phyloP scores from a whole-genome alignment of 495 filamentous ascomycete species.

The Penicillium silybi region DNA sequence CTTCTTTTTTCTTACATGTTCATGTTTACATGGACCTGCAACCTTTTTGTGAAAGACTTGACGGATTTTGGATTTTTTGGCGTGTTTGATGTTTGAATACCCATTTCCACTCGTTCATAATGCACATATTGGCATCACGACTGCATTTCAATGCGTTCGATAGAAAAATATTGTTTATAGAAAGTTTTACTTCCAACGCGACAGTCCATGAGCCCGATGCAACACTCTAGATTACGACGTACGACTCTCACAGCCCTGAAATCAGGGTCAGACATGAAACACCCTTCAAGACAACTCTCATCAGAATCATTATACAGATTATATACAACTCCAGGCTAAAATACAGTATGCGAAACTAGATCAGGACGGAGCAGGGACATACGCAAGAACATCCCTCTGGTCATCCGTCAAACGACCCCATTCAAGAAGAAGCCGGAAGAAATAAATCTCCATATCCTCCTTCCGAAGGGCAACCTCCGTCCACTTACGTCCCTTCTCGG shows the following conservation, averaged over 20 bases:
- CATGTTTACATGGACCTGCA: neutral
- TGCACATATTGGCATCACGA: slow-evolving; percentile 1
- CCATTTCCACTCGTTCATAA: slow-evolving; percentile 5
- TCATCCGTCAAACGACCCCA: slow-evolving; percentile 67
- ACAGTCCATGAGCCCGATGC: neutral
- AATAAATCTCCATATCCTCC: slow-evolving; percentile 81
- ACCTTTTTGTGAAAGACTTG: neutral
- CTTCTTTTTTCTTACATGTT: neutral
- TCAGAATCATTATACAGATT: neutral
- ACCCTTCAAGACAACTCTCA: neutral
- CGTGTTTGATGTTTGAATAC: slow-evolving; percentile 6
- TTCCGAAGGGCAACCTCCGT: slow-evolving; percentile 59
- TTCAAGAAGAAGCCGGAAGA: slow-evolving; percentile 74
- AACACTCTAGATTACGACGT: neutral
- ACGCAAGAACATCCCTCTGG: slow-evolving; percentile 55
- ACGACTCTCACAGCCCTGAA: no score
- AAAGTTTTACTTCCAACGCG: neutral
- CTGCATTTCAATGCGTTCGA: neutral
- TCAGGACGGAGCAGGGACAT: slow-evolving; percentile 17
- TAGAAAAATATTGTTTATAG: neutral
- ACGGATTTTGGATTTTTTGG: neutral
- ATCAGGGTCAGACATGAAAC: no score
- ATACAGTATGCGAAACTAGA: slow-evolving; percentile 1
- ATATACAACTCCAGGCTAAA: neutral
- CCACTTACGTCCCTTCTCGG: slow-evolving; percentile 64